phyloP scores from a whole-genome alignment of 2,329 filamentous ascomycete genomes.

The Xylaria sp. region DNA sequence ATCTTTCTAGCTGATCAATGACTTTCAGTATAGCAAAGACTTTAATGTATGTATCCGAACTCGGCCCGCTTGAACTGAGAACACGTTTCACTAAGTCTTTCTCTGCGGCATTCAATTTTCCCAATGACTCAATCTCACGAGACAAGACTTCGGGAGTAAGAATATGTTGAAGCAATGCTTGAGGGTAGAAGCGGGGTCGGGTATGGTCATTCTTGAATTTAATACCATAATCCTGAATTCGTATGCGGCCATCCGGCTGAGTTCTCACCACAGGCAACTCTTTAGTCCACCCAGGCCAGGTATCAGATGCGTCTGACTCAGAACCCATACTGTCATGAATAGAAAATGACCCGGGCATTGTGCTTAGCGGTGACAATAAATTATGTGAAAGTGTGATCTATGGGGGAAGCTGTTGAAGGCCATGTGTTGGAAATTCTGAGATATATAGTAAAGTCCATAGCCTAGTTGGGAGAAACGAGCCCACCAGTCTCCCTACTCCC shows the following conservation, averaged over 20 bases:
- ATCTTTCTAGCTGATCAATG: background rate
- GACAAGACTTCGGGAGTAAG: background rate
- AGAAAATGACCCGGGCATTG: background rate
- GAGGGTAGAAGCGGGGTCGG: constrained; percentile 1
- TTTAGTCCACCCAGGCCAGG: background rate
- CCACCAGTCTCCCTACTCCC: background rate
- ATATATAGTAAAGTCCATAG: background rate
- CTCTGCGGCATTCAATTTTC: background rate
- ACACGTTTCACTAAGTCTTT: background rate
- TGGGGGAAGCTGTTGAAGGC: background rate
- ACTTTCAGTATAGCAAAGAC: constrained; percentile 12
- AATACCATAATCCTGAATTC: background rate
- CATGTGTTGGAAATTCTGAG: background rate
- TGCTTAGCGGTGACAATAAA: background rate
- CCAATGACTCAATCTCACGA: background rate
- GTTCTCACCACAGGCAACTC: background rate
- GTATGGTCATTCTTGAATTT: background rate
- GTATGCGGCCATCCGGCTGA: background rate
- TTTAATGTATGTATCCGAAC: background rate
- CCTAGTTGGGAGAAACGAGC: background rate
- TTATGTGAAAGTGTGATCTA: background rate
- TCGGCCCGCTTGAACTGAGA: background rate
- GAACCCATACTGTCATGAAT: background rate
- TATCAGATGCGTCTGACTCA: background rate
- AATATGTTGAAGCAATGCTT: background rate